Percentiles rank a stretch among this genome's conserved stretches.
Evolutionary conservation across 75 land plant species (phyloP).

Genomic region (Chamaecyparis obtusa): DNA sequence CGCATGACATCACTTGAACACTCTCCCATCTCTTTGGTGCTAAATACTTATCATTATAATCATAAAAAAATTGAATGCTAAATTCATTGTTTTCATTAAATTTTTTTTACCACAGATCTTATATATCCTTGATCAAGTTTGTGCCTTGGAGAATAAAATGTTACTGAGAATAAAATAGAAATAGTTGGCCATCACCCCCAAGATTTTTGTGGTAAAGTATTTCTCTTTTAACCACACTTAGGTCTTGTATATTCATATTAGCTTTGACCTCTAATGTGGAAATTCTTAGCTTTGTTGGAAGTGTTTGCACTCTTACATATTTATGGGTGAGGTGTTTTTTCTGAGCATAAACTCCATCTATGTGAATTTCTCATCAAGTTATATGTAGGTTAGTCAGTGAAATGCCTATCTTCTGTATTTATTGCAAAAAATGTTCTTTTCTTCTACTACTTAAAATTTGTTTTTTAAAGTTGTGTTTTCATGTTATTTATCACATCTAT

Average conservation of each 20-base stretch:
- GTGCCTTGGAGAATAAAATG: conserved; percentile 75
- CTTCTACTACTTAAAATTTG: not conserved
- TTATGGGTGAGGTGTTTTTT: not conserved
- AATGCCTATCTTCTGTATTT: no score
- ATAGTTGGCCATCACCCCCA: conserved; percentile 52
- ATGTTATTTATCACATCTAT: not conserved
- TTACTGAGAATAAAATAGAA: conserved; percentile 49
- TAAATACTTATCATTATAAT: no score
- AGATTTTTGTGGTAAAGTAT: conserved; percentile 56
- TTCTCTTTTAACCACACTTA: not conserved
- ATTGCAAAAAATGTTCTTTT: not conserved
- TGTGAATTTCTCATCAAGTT: not conserved
- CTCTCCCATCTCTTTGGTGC: no score
- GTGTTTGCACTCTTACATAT: not conserved
- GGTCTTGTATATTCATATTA: not conserved
- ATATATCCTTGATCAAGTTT: conserved; percentile 88
- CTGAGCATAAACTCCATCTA: not conserved
- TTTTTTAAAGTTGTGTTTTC: not conserved
- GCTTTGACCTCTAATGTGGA: not conserved
- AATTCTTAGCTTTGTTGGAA: not conserved
- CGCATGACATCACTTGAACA: no score
- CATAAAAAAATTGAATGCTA: no score
- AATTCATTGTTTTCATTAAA: no score
- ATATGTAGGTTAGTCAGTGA: not conserved
- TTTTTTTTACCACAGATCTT: no score